A percentile compares a stretch with the other conserved stretches of the same genome.
Conservation (phyloP, 495 filamentous ascomycete species). For the Tuber magnatum region DNA sequence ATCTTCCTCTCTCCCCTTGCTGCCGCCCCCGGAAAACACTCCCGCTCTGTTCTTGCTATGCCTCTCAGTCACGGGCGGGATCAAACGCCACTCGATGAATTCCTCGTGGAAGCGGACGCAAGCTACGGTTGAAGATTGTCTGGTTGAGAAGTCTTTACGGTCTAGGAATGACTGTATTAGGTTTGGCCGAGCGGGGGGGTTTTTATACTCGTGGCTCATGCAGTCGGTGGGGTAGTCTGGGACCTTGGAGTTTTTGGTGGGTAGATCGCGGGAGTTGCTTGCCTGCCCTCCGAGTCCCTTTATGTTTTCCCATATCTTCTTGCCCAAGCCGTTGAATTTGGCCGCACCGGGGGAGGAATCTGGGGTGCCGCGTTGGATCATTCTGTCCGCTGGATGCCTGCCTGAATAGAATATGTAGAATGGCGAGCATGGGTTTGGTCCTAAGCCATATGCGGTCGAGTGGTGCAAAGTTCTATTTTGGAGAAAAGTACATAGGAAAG, state of each 20-base stretch:
- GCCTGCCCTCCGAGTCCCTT: neutral
- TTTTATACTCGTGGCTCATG: neutral
- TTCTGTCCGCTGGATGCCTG: conserved; percentile 16
- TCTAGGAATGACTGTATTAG: conserved; percentile 29
- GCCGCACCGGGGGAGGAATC: neutral
- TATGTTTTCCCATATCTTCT: neutral
- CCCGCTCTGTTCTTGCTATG: neutral
- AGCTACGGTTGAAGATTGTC: conserved; percentile 11
- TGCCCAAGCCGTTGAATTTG: neutral
- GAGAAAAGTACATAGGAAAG: neutral
- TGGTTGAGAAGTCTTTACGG: conserved; percentile 25
- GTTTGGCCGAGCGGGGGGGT: conserved; percentile 9
- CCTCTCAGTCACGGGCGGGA: neutral
- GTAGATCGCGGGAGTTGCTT: neutral
- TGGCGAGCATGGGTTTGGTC: conserved; percentile 30
- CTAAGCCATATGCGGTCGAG: conserved; percentile 23
- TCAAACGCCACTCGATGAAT: conserved; percentile 27
- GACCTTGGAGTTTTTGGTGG: neutral
- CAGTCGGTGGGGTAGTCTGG: neutral
- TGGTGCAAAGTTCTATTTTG: conserved; percentile 17
- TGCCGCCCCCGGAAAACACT: neutral
- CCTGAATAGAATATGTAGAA: conserved; percentile 29
- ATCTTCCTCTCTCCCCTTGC: neutral
- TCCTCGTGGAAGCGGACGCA: conserved; percentile 28
- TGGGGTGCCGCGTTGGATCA: conserved; percentile 6